Base-by-base conservation (phyloP, 1,139 yeast species). In the Debaryomyces coudertii region DNA sequence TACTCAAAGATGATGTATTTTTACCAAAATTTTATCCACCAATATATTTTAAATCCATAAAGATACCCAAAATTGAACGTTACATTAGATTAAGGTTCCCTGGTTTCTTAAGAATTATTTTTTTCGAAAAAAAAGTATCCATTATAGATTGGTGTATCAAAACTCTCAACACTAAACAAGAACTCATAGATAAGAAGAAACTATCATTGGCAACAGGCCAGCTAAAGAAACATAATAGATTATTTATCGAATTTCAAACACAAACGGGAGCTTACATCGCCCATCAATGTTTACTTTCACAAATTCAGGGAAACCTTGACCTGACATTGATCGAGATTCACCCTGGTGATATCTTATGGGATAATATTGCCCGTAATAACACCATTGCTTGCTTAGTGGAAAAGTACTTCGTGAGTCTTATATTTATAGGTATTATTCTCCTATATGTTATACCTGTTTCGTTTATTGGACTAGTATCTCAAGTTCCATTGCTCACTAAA, bases 381-480 rank as follows among this genome's bases (percentile, higher is more conserved):
- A 62, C 68, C 6, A 52, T 68, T 37, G 47, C 61, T 2, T 61
- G 63, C 7, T 60, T 69, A 23, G 22, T 75, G 0, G 71, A 79
- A 56, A 64, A 68, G 22, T 65, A 74, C 11, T 29, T 71, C 5
- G 80, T 82, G 0, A 72, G 73, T 31, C 47, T 76, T 1, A 36
- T 77, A 3, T 71, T 79, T 37, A 64, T 80, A 9, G 47, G 71
- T 5, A 66, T 84, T 0, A 80, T 81, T 4, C 60, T 83, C 1
- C 71, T 83, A 7, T 86, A 89, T 77, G 84, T 84, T 2, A 63
- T 85, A 1, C 95, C 95, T 0, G 90, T 86, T 1, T 85, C 90
- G 1, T 72, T 84, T 49, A 79, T 86, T 41, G 89, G 90, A 0
- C 64, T 85, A 11, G 65, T 86, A 0, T 80, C 90, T 0, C 90